These are phyloP conservation scores for Antitrichia curtipendula DNA, from an alignment of 225 moss, liverwort and hornwort species.

Conservation along the genomic window DNA sequence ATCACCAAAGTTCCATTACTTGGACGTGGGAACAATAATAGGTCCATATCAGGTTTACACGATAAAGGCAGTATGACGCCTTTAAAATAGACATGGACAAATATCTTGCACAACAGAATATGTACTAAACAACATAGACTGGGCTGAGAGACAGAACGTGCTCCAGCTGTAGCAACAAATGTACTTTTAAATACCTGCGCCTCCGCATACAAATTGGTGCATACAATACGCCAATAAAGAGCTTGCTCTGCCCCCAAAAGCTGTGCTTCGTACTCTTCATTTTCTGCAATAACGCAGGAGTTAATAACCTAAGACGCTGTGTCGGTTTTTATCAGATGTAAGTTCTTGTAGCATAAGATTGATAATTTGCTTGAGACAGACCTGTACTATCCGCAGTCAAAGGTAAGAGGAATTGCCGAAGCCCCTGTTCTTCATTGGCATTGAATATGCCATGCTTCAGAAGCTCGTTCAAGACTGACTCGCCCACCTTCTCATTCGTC, in stretches of 20 bases:
- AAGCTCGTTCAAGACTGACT: slow-evolving; percentile 58
- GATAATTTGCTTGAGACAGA: background rate
- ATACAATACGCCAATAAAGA: slow-evolving; percentile 74
- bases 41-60: background rate
- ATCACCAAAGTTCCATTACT: background rate
- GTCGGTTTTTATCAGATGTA: background rate
- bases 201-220: slow-evolving; percentile 47
- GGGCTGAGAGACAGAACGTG: background rate
- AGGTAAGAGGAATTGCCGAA: slow-evolving; percentile 58
- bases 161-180: background rate
- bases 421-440: slow-evolving; percentile 39
- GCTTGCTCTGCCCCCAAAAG: slow-evolving; percentile 78
- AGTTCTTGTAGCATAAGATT: background rate
- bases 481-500: slow-evolving; percentile 88
- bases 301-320: background rate
- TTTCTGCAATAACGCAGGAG: slow-evolving; percentile 19
- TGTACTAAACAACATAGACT: background rate
- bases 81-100: background rate
- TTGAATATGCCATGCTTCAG: slow-evolving; percentile 49
- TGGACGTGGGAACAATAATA: background rate
- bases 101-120: background rate
- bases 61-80: background rate
- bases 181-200: slow-evolving; percentile 39
- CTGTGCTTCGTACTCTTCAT: slow-evolving; percentile 26
- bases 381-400: slow-evolving; percentile 24